These are phyloP conservation scores for Thozetella sp. DNA, from an alignment of 495 filamentous ascomycete species.

Conservation along the genomic window DNA sequence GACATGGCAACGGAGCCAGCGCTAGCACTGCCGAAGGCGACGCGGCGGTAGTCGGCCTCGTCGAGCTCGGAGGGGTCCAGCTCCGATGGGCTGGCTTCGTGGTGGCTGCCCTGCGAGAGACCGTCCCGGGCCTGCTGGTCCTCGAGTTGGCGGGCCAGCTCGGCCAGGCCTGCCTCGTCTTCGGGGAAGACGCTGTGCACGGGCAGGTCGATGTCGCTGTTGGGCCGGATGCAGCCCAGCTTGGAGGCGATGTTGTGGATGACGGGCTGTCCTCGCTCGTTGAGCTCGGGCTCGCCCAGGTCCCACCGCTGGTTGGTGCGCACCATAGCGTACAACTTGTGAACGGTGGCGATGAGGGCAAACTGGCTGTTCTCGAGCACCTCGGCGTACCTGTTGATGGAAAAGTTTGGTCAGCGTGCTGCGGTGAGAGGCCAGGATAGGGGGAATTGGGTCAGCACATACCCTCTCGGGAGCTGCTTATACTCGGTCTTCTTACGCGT, in stretches of 20 bases:
- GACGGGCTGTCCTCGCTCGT: constrained; percentile 56
- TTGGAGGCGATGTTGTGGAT: constrained; percentile 60
- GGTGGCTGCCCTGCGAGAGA: constrained; percentile 23
- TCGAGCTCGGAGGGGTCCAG: constrained; percentile 54
- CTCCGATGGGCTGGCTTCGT: constrained; percentile 49
- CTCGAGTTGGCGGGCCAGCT: constrained; percentile 47
- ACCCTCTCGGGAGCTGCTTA: constrained; percentile 58
- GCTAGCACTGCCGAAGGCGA: constrained; percentile 30
- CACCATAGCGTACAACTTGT: constrained; percentile 61
- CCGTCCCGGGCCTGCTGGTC: constrained; percentile 35
- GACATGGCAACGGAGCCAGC: constrained; percentile 40
- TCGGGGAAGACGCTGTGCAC: constrained; percentile 54
- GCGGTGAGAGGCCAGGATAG: not conserved
- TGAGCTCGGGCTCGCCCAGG: constrained; percentile 55
- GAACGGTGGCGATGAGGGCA: constrained; percentile 55
- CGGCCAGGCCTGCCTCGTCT: constrained; percentile 50
- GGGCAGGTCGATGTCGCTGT: constrained; percentile 55
- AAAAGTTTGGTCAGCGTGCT: constrained; percentile 17
- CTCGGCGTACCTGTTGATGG: constrained; percentile 49
- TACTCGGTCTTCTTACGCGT: constrained; percentile 61
- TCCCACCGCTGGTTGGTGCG: constrained; percentile 55
- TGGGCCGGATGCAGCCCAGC: constrained; percentile 58
- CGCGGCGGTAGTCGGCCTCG: constrained; percentile 42
- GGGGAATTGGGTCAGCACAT: constrained; percentile 8
- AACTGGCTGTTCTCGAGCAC: constrained; percentile 61